Percentiles rank a stretch among this genome's conserved stretches.
phyloP scores from a whole-genome alignment of 768 basidiomycete genomes.

The Paxillus rubicundulus region DNA sequence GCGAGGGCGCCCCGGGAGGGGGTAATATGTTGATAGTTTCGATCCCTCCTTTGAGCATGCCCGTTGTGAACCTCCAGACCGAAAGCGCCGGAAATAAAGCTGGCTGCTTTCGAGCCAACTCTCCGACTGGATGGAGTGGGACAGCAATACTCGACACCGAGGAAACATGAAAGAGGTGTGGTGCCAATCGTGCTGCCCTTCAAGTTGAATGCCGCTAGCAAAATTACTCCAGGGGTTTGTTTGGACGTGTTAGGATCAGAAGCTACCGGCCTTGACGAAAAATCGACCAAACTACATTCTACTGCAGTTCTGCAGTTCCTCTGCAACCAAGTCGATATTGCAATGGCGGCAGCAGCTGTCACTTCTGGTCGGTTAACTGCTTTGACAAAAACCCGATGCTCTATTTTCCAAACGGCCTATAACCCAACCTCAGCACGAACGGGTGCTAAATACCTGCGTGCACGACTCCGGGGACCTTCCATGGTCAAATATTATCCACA shows the following conservation, averaged over 20 bases:
- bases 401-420: constrained; percentile 83
- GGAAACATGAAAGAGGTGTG: constrained; percentile 17
- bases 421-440: constrained; percentile 82
- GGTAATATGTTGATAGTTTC: background rate
- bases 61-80: constrained; percentile 1
- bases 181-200: background rate
- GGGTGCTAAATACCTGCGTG: constrained; percentile 88
- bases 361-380: constrained; percentile 52
- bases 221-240: constrained; percentile 17
- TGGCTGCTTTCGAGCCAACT: constrained; percentile 20
- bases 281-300: background rate
- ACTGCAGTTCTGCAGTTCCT: too few species aligned
- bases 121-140: constrained; percentile 10
- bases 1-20: background rate
- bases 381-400: constrained; percentile 62
- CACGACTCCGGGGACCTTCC: constrained; percentile 78
- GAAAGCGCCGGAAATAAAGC: constrained; percentile 16
- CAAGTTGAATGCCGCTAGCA: too few species aligned
- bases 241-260: constrained; percentile 31
- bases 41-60: background rate
- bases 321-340: background rate
- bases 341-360: constrained; percentile 37
- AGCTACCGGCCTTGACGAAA: constrained; percentile 10
- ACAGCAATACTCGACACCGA: constrained; percentile 17
- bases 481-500: constrained; percentile 83